These are phyloP conservation scores for Fusarium euwallaceae DNA, from an alignment of 2,329 filamentous ascomycete species.

Conservation along the genomic window DNA sequence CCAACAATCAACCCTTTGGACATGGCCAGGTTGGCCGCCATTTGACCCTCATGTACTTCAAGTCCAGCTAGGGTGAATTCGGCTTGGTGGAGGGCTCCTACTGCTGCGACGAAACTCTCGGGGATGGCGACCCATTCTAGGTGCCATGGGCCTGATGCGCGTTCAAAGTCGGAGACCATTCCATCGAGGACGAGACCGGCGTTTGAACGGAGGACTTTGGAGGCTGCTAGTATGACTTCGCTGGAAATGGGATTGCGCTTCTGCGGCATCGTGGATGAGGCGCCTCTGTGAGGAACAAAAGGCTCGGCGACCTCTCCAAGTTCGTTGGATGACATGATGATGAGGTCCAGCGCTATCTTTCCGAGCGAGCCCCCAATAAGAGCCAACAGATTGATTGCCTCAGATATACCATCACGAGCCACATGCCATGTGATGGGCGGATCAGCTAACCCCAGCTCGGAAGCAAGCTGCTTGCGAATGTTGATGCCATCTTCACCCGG, in stretches of 20 bases:
- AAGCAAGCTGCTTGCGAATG: slow-evolving; percentile 63
- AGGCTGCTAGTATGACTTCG: slow-evolving; percentile 67
- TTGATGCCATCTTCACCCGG: slow-evolving; percentile 60
- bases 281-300: slow-evolving; percentile 66
- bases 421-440: slow-evolving; percentile 70
- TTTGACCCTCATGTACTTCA: slow-evolving; percentile 62
- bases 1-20: slow-evolving; percentile 67
- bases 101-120: slow-evolving; percentile 65
- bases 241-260: slow-evolving; percentile 71
- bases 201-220: slow-evolving; percentile 66
- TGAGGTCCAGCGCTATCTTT: slow-evolving; percentile 68
- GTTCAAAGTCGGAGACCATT: slow-evolving; percentile 70
- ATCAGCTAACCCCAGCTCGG: slow-evolving; percentile 60
- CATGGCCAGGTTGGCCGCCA: slow-evolving; percentile 64
- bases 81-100: slow-evolving; percentile 66
- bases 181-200: slow-evolving; percentile 66
- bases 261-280: slow-evolving; percentile 69
- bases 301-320: slow-evolving; percentile 64
- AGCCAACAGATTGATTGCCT: slow-evolving; percentile 66
- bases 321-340: slow-evolving; percentile 70
- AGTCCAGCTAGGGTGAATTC: slow-evolving; percentile 66
- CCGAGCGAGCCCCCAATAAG: slow-evolving; percentile 66
- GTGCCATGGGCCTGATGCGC: slow-evolving; percentile 70
- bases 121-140: slow-evolving; percentile 70
- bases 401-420: slow-evolving; percentile 65